Evolutionary conservation across 768 basidiomycete genomes (phyloP), one percentile per base, ranked within the genome.

Genomic region (Scleroderma citrinum): DNA sequence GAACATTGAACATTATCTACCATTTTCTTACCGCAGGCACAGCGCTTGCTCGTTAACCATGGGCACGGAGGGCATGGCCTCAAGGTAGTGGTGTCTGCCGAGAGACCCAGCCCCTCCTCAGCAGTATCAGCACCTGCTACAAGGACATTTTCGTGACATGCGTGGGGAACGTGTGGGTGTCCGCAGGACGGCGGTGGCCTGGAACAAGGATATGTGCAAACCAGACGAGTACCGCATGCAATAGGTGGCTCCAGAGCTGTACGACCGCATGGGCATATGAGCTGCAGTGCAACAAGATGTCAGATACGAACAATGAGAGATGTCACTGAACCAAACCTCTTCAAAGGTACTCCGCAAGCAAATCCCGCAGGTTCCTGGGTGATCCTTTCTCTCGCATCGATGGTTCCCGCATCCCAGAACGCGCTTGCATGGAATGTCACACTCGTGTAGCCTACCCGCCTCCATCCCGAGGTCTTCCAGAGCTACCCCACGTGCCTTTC

Each of bases 271-370:
- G 77, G 68, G 62, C 95, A 98, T 10, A 85, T 66, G 47, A 93
- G 69, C 81, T 90, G 58, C 23, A 34, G 43, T 29, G 40, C 8
- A 44, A 11, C n/a, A 35, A 29, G 11, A 16, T 24, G 26, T 16
- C 36, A 38, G 20, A 26, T 49, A 26, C 29, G 20, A 11, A 58
- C 43, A 1, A 31, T n/a, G 14, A 23, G 26, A 42, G 16, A 42
- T 7, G 12, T 5, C 24, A n/a, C 4, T 16, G 6, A 26, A n/a
- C 13, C 77, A 26, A 53, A 85, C 85, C 81, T 99, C 96, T 36
- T 97, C 93, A 57, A 94, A 99, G 1, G 85, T 85, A 39, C 92
- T 92, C 63, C 83, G 77, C 44, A 95, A 70, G 67, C 96, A 99
- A 19, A 83, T 76, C 1, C 78, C 82, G 63, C 96, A 99, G 0